A percentile compares a stretch with the other conserved stretches of the same genome.
phyloP scores from a whole-genome alignment of 2,329 filamentous ascomycete genomes.

The Phialophora chinensis region DNA sequence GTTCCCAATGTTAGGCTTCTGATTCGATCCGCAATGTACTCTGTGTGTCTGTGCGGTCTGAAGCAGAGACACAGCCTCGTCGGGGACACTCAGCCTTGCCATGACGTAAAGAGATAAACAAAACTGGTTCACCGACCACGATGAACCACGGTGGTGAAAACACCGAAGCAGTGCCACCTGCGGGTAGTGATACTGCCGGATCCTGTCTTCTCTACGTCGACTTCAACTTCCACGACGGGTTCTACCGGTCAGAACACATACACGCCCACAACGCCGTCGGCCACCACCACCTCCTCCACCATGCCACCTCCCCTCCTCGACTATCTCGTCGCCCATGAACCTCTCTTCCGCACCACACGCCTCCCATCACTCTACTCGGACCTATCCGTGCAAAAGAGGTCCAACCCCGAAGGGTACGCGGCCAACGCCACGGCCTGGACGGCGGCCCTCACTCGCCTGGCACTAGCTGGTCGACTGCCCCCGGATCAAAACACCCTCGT shows the following conservation, averaged over 20 bases:
- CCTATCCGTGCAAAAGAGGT: slow-evolving; percentile 73
- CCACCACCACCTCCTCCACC: background rate
- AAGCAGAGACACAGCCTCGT: background rate
- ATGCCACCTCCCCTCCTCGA: slow-evolving; percentile 27
- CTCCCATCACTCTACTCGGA: slow-evolving; percentile 88
- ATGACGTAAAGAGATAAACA: slow-evolving; percentile 5
- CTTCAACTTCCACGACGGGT: background rate
- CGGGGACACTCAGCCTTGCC: slow-evolving; percentile 2
- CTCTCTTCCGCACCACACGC: slow-evolving; percentile 60
- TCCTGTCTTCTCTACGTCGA: background rate
- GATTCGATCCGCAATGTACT: background rate
- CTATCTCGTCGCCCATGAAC: slow-evolving; percentile 39
- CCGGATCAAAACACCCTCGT: slow-evolving; percentile 53
- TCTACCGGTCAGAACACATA: background rate
- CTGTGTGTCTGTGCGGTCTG: background rate
- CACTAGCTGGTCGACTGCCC: slow-evolving; percentile 66
- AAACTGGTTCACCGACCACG: background rate
- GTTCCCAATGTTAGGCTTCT: background rate
- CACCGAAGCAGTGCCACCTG: too few relatives aligned
- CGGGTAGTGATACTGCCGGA: background rate
- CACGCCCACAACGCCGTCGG: background rate
- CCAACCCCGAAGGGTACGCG: slow-evolving; percentile 83
- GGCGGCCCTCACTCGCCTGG: slow-evolving; percentile 71
- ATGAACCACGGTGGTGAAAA: background rate
- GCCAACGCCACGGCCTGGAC: slow-evolving; percentile 84